Conservation (phyloP, 306 rosid species). For the Quercus aquifolioides region DNA sequence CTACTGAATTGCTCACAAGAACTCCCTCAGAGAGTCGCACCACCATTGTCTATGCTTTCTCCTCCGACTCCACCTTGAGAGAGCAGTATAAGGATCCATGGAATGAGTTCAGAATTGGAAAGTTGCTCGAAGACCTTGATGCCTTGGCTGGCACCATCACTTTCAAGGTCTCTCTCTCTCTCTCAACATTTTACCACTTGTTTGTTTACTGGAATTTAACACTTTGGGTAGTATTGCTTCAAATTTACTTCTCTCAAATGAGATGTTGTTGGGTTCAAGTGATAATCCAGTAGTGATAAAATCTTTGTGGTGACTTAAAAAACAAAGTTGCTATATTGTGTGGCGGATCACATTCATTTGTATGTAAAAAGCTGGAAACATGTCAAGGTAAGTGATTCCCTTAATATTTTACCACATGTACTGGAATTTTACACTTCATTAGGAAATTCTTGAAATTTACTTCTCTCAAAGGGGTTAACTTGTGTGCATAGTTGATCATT, state of each 20-base stretch:
- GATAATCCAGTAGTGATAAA: too few relatives aligned
- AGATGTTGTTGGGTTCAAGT: too few relatives aligned
- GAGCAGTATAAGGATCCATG: constrained; percentile 96
- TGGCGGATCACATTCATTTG: too few relatives aligned
- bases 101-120: constrained; percentile 90
- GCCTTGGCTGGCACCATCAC: constrained; percentile 92
- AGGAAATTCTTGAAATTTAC: not conserved
- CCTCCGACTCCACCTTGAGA: constrained; percentile 67
- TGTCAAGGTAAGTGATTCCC: not conserved
- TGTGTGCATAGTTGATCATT: too few relatives aligned
- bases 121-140: constrained; percentile 90
- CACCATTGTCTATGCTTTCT: constrained; percentile 63
- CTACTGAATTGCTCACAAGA: constrained; percentile 72
- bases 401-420: too few relatives aligned
- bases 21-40: constrained; percentile 87
- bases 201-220: constrained; percentile 2
- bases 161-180: constrained; percentile 51
- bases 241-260: not conserved
- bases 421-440: too few relatives aligned
- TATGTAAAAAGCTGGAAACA: too few relatives aligned
- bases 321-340: too few relatives aligned
- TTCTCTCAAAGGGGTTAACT: not conserved
- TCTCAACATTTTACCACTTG: not conserved
- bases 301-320: too few relatives aligned
- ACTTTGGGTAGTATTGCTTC: constrained; percentile 2